These are phyloP conservation scores for Aspergillus haitiensis DNA, from an alignment of 495 filamentous ascomycete genomes.

Conservation along the genomic window DNA sequence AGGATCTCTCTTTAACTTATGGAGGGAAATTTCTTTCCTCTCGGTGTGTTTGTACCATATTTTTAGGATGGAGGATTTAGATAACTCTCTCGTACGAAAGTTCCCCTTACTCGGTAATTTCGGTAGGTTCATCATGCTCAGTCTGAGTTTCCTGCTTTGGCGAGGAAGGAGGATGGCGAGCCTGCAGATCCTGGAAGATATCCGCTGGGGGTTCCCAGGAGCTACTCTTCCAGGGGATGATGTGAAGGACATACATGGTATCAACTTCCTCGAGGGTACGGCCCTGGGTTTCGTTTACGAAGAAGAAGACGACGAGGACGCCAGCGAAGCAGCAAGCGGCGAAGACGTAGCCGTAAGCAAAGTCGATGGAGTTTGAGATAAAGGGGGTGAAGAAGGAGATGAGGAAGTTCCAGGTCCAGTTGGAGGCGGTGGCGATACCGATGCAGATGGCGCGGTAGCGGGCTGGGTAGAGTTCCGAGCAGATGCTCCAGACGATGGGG, in stretches of 20 bases:
- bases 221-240: conserved; percentile 65
- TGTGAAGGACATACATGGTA: conserved; percentile 75
- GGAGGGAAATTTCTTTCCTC: too few relatives aligned
- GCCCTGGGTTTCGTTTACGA: conserved; percentile 69
- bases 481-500: conserved; percentile 78
- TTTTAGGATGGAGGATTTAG: too few relatives aligned
- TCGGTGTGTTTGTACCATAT: too few relatives aligned
- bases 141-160: conserved; percentile 13
- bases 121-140: conserved; percentile 25
- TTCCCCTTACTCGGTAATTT: conserved; percentile 24
- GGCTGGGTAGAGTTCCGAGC: conserved; percentile 79
- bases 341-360: conserved; percentile 78
- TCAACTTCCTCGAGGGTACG: conserved; percentile 77
- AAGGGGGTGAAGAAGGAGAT: conserved; percentile 83
- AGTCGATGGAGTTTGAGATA: conserved; percentile 67
- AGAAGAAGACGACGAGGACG: conserved; percentile 72
- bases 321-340: conserved; percentile 66
- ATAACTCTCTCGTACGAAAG: neutral
- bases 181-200: conserved; percentile 37
- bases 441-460: conserved; percentile 74
- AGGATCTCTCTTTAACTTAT: too few relatives aligned
- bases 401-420: conserved; percentile 92
- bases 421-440: conserved; percentile 74
- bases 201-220: conserved; percentile 58
- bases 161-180: conserved; percentile 16